These are phyloP conservation scores for Microbotryomycetes sp. DNA, from an alignment of 1,284 basidiomycete genomes.

Conservation along the genomic window DNA sequence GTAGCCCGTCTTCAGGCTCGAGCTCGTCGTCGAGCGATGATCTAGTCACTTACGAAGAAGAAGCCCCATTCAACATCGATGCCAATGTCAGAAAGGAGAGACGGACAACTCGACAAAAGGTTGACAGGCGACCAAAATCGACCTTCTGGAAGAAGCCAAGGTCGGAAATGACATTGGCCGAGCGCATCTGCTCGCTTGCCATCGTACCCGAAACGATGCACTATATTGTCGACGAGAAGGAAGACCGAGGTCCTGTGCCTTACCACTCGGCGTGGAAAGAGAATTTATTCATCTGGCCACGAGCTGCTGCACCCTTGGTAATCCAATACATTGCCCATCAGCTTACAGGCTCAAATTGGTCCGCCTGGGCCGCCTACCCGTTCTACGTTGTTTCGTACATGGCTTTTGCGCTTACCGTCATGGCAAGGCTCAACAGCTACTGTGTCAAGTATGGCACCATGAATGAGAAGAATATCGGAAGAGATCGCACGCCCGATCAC, in stretches of 20 bases:
- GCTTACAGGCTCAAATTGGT: conserved; percentile 18
- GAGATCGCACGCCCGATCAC: conserved; percentile 3
- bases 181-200: not conserved
- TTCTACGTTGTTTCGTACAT: conserved; percentile 11
- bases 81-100: too few relatives aligned
- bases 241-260: conserved; percentile 18
- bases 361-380: conserved; percentile 14
- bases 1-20: not conserved
- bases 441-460: conserved; percentile 2
- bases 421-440: conserved; percentile 8
- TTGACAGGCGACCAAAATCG: not conserved
- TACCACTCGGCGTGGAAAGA: conserved; percentile 5
- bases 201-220: not conserved
- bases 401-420: conserved; percentile 7
- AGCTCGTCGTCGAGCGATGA: not conserved
- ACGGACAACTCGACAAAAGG: not conserved
- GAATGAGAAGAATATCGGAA: conserved; percentile 1
- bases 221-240: conserved; percentile 1
- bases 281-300: conserved; percentile 15
- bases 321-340: conserved; percentile 11
- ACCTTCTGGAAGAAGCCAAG: not conserved
- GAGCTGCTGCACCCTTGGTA: conserved; percentile 6
- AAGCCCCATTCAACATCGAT: too few relatives aligned
- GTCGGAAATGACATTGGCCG: conserved; percentile 1
- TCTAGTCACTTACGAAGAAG: not conserved